Percentiles rank a stretch among this genome's conserved stretches.
Evolutionary conservation across 2,329 filamentous ascomycete genomes (phyloP).

Genomic region (Stachybotrys elegans): DNA sequence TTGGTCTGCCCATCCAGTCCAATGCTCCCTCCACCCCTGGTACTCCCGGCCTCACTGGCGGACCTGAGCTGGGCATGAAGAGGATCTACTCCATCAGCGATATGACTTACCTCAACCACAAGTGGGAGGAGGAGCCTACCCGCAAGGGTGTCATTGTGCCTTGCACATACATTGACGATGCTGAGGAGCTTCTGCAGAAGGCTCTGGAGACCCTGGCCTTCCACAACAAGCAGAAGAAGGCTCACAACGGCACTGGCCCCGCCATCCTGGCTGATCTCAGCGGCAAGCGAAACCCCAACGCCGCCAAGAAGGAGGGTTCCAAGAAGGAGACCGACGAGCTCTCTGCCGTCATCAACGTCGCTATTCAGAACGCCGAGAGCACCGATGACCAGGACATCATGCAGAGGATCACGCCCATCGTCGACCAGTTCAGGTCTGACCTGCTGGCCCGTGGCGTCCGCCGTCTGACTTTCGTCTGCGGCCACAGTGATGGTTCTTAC

Average conservation of each 20-base stretch:
- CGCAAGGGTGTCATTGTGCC: conserved; percentile 94
- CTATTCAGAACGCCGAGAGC: conserved; percentile 82
- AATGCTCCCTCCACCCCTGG: conserved; percentile 76
- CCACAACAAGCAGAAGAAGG: conserved; percentile 51
- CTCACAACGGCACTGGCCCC: conserved; percentile 43
- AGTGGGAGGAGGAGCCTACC: conserved; percentile 68
- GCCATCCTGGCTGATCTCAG: conserved; percentile 69
- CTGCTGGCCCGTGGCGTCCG: conserved; percentile 76
- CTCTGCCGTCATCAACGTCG: conserved; percentile 87
- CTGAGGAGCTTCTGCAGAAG: conserved; percentile 78
- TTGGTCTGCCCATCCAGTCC: conserved; percentile 74
- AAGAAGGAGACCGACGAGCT: conserved; percentile 64
- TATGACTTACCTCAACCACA: conserved; percentile 79
- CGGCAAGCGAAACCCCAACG: conserved; percentile 59
- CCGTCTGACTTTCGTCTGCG: conserved; percentile 92
- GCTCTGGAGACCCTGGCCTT: conserved; percentile 79
- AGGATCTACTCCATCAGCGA: conserved; percentile 94
- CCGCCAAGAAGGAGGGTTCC: conserved; percentile 15
- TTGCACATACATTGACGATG: conserved; percentile 89
- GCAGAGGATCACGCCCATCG: conserved; percentile 66
- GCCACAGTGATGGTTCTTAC: conserved; percentile 88
- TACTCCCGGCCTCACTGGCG: conserved; percentile 22
- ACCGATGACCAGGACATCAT: conserved; percentile 78
- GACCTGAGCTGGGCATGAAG: conserved; percentile 57
- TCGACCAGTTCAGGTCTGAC: conserved; percentile 79